Evolutionary conservation across 2,329 filamentous ascomycete genomes (phyloP), one percentile per base, ranked within the genome.

Genomic region (Cucurbitaria berberidis): DNA sequence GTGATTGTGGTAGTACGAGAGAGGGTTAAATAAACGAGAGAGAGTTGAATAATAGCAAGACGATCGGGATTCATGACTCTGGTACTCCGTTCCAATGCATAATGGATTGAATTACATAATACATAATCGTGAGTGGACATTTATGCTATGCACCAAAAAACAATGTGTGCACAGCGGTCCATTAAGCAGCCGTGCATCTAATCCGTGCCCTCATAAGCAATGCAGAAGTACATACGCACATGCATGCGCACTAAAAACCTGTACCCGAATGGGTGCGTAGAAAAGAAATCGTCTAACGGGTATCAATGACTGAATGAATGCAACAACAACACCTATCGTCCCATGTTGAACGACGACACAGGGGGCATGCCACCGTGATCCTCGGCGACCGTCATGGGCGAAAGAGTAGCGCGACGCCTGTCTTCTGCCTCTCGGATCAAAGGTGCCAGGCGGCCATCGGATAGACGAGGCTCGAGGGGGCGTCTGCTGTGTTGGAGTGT

Each of bases 401-500:
- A 64, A 43, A 60, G 48, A 16, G 55, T 67, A n/a, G 46, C 58
- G 27, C 62, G 60, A 16, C 67, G 69, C 18, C 57, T 51, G 36
- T 69, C 60, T 43, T 69, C 62, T 10, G 72, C 72, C 29, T 67
- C 58, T 16, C 61, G 57, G 9, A 74, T 60, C 19, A 74, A 45
- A 16, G 62, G 57, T n/a, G 57, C 60, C 41, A 70, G 63, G n/a
- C 59, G 54, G 6, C 70, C 72, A 51, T 74, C 72, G 4, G 68
- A 67, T 9, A 52, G 45, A 11, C 70, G 69, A n/a, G 64, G 62
- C 45, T 62, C 55, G 5, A 72, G 51, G 11, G 70, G 66, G 2
- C 55, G 55, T 46, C 65, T 62, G 34, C 61, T 68, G 22, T 70
- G 69, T 45, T 70, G 68, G 21, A 74, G 59, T 4, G 72, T 74